Percentiles rank a stretch among this genome's conserved stretches.
phyloP scores from a whole-genome alignment of 1,284 basidiomycete genomes.

The Fomitopsis schrenkii region DNA sequence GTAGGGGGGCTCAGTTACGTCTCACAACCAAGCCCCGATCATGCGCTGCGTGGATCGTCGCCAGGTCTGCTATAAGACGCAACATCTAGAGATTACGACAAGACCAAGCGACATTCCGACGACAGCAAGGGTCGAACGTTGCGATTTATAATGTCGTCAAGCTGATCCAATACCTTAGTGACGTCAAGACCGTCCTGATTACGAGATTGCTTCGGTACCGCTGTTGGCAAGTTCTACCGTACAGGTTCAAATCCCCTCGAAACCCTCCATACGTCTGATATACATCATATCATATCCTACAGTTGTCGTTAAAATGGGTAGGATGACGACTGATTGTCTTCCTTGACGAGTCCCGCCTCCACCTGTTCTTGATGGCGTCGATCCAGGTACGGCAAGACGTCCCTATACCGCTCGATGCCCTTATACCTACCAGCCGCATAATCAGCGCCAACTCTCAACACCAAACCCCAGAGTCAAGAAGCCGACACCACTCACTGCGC shows the following conservation, averaged over 20 bases:
- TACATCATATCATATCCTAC: background rate
- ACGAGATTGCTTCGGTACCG: background rate
- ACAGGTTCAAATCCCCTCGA: background rate
- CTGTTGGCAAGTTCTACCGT: background rate
- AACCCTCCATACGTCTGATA: background rate
- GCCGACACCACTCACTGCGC: slow-evolving; percentile 27
- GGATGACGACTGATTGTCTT: slow-evolving; percentile 10
- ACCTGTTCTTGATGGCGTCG: slow-evolving; percentile 37
- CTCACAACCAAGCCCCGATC: background rate
- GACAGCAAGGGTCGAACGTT: background rate
- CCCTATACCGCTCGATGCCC: slow-evolving; percentile 44
- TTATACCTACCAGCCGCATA: slow-evolving; percentile 42
- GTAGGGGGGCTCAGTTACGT: background rate
- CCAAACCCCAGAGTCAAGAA: background rate
- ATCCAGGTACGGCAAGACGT: slow-evolving; percentile 49
- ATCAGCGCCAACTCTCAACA: background rate
- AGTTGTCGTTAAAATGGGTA: slow-evolving; percentile 15
- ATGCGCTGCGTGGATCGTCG: background rate
- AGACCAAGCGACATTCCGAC: background rate
- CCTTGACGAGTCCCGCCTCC: slow-evolving; percentile 11
- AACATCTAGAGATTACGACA: background rate
- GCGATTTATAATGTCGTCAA: background rate
- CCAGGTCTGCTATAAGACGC: background rate
- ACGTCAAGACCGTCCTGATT: background rate
- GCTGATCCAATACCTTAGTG: background rate